Evolutionary conservation across 192 early-diverging fungal genomes (phyloP).

Genomic region (Rhizoclosmatium sp.): DNA sequence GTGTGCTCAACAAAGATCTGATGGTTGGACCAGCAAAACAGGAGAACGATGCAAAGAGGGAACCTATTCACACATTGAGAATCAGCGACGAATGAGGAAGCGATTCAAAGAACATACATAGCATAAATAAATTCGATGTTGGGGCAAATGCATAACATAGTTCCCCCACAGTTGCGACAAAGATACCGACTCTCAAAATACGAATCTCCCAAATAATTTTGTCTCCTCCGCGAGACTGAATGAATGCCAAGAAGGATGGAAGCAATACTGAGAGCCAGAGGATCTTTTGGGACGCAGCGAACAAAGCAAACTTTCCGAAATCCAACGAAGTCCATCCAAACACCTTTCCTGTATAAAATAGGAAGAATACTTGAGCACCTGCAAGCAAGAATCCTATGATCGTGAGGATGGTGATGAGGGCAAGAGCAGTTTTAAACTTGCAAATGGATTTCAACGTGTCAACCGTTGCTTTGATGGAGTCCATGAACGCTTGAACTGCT

Average conservation of each 20-base stretch:
- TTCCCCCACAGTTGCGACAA: constrained; percentile 8
- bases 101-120: neutral
- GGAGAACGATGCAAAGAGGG: constrained; percentile 10
- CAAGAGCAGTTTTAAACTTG: neutral
- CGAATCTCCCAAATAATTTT: constrained; percentile 24
- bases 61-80: neutral
- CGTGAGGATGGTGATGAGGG: constrained; percentile 5
- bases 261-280: constrained; percentile 18
- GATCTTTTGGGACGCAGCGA: constrained; percentile 10
- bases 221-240: neutral
- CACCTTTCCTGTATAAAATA: constrained; percentile 14
- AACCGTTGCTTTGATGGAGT: neutral
- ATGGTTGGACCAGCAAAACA: constrained; percentile 21
- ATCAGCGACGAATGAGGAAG: neutral
- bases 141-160: neutral
- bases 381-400: constrained; percentile 13
- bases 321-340: constrained; percentile 23
- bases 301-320: constrained; percentile 23
- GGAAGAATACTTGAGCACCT: constrained; percentile 23
- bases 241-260: neutral
- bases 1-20: constrained; percentile 12
- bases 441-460: neutral
- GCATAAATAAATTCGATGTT: neutral
- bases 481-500: neutral
- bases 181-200: constrained; percentile 3